Evolutionary conservation across 2,329 filamentous ascomycete species (phyloP).

Genomic region (Bisporella sp.): DNA sequence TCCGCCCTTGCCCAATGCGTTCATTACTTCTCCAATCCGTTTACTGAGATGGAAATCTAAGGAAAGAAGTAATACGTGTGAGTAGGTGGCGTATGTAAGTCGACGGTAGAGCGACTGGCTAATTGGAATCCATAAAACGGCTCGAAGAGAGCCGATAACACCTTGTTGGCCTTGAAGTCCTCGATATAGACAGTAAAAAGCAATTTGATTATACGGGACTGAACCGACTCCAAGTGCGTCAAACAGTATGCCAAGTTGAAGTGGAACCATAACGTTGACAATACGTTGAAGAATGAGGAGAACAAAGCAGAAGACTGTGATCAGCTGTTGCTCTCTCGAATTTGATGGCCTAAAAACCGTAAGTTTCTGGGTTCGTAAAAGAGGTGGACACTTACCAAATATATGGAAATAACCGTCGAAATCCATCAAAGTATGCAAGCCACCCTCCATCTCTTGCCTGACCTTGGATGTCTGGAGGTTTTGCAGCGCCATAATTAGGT

Average conservation of each 20-base stretch:
- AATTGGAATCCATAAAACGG: conserved; percentile 8
- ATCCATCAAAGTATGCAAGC: conserved; percentile 7
- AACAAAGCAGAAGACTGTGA: conserved; percentile 1
- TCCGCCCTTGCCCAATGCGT: conserved; percentile 4
- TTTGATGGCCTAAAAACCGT: conserved; percentile 2
- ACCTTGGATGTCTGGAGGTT: too few relatives aligned
- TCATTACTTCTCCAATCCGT: conserved; percentile 8
- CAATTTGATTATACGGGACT: conserved; percentile 3
- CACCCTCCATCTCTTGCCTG: too few relatives aligned
- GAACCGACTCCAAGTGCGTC: conserved; percentile 2
- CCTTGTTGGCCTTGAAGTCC: conserved; percentile 8
- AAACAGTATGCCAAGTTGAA: conserved; percentile 4
- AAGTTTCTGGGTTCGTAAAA: not conserved
- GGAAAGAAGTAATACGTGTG: conserved; percentile 3
- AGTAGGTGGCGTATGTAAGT: conserved; percentile 1
- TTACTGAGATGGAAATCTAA: conserved; percentile 8
- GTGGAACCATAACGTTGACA: conserved; percentile 7
- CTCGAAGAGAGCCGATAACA: conserved; percentile 5
- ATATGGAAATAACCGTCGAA: conserved; percentile 4
- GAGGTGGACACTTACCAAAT: conserved; percentile 4
- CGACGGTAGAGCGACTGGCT: conserved; percentile 4
- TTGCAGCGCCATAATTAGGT: too few relatives aligned
- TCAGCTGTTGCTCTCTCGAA: conserved; percentile 3
- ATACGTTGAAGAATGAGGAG: conserved; percentile 3
- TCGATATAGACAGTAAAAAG: conserved; percentile 2